Conservation (phyloP, 2,329 filamentous ascomycete genomes). For the Lasiodiplodia sp. region DNA sequence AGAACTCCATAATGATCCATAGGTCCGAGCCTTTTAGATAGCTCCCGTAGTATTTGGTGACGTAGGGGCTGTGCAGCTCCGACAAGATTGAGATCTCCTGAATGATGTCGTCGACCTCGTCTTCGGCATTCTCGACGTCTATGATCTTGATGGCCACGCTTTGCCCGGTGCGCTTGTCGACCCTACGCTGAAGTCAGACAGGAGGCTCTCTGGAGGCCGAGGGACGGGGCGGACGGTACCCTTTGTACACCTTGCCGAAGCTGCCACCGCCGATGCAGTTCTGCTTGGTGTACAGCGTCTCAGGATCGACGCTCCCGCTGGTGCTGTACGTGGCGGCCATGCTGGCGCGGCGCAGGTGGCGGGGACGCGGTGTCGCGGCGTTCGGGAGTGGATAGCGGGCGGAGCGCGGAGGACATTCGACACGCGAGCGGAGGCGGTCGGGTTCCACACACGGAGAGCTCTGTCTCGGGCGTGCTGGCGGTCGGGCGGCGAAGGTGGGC, state of each 20-base stretch:
- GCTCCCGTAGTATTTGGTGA: conserved; percentile 97
- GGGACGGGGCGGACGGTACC: conserved; percentile 62
- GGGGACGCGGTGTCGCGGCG: background rate
- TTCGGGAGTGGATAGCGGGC: background rate
- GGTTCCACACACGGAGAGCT: background rate
- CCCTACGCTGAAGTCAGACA: conserved; percentile 57
- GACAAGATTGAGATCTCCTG: conserved; percentile 98
- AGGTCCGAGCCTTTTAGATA: conserved; percentile 95
- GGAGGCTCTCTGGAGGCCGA: conserved; percentile 29
- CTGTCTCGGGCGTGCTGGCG: background rate
- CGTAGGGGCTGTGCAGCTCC: conserved; percentile 92
- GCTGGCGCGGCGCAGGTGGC: conserved; percentile 13
- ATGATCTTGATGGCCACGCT: conserved; percentile 98
- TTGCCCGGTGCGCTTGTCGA: conserved; percentile 91
- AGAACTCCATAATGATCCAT: conserved; percentile 99
- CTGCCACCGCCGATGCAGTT: conserved; percentile 78
- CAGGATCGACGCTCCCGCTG: conserved; percentile 74
- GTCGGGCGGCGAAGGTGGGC: background rate
- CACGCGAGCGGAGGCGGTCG: conserved; percentile 5
- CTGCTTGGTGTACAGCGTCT: conserved; percentile 86
- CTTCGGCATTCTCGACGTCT: conserved; percentile 97
- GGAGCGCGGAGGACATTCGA: conserved; percentile 15
- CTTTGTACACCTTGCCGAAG: conserved; percentile 99
- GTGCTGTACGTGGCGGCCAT: conserved; percentile 30
- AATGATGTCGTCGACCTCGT: conserved; percentile 99